Evolutionary conservation across 2,329 filamentous ascomycete species (phyloP), one percentile per base, ranked within the genome.

Genomic region (Trichophyton equinum): DNA sequence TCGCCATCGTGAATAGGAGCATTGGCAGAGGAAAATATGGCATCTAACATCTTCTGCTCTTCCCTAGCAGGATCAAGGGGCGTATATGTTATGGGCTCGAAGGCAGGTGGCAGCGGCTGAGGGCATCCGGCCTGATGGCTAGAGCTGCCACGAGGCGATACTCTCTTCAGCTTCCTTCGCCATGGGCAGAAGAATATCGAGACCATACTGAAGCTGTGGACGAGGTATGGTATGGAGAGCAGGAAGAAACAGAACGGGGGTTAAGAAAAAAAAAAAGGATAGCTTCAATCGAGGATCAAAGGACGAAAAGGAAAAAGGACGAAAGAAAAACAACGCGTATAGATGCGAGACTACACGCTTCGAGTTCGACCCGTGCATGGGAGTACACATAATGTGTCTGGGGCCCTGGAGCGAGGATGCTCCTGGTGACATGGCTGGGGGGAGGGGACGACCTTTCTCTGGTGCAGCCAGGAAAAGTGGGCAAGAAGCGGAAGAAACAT

Each of bases 41-140:
- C 40, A 25, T 57, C 55, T 30, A 59, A 27, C 40, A 59, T 59
- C 57, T 49, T 25, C 27, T 59, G 57, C 27, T 59, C 57, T 13
- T 59, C 57, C 11, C 57, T n/a, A 15, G 25, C 20, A 3, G 27
- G 13, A 7, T 58, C 56, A 13, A 58, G n/a, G n/a, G 56, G 56
- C 1, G 51, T 55, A 27, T 55, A 55, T 11, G 25, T 55, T 55
- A 55, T 55, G n/a, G 51, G 51, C 27, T 55, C 51, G 7, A 55
- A 55, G 27, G n/a, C 51, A 55, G 51, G 51, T 8, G 51, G 51
- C 27, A 33, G 27, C 30, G 51, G 9, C 9, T 18, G 51, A 13
- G 30, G n/a, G 18, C 51, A n/a, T 18, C 1, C 51, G 7, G 51
- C 3, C 15, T 55, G 15, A 36, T 36, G n/a, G 11, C 15, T 36